Evolutionary conservation across 2,329 filamentous ascomycete genomes (phyloP).

Genomic region (Trichoderma sp.): DNA sequence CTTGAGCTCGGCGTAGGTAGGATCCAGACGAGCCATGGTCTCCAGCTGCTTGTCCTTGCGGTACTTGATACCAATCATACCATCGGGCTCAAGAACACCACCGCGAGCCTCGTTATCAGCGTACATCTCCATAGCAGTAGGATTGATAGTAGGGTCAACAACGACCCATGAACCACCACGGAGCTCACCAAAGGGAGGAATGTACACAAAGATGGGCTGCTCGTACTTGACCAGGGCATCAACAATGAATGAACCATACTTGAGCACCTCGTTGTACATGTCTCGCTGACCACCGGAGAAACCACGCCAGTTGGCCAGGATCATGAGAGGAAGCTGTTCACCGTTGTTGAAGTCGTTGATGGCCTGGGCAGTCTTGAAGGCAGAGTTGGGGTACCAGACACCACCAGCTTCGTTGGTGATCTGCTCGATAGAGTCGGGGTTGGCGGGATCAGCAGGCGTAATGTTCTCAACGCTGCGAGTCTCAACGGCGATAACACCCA

Average conservation of each 20-base stretch:
- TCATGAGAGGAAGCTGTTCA: slow-evolving; percentile 97
- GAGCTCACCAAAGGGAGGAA: slow-evolving; percentile 92
- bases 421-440: slow-evolving; percentile 97
- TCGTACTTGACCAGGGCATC: slow-evolving; percentile 97
- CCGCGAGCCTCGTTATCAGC: slow-evolving; percentile 91
- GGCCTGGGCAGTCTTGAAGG: slow-evolving; percentile 98
- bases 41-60: slow-evolving; percentile 95
- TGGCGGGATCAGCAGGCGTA: slow-evolving; percentile 92
- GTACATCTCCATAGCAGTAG: slow-evolving; percentile 98
- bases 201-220: slow-evolving; percentile 98
- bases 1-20: slow-evolving; percentile 78
- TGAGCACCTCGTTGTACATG: slow-evolving; percentile 99
- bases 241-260: slow-evolving; percentile 99
- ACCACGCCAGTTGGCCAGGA: slow-evolving; percentile 99
- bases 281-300: slow-evolving; percentile 99
- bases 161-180: slow-evolving; percentile 99
- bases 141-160: slow-evolving; percentile 97
- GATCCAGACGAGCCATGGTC: slow-evolving; percentile 92
- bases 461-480: slow-evolving; percentile 95
- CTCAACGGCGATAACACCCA: slow-evolving; percentile 98
- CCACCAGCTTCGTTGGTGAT: slow-evolving; percentile 92
- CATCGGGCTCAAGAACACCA: slow-evolving; percentile 96
- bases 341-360: slow-evolving; percentile 99
- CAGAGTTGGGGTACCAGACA: slow-evolving; percentile 99
- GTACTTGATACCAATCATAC: slow-evolving; percentile 98